Percentiles rank a stretch among this genome's conserved stretches.
phyloP scores from a whole-genome alignment of 192 early-diverging fungal genomes.

The Lobulomyces angularis region DNA sequence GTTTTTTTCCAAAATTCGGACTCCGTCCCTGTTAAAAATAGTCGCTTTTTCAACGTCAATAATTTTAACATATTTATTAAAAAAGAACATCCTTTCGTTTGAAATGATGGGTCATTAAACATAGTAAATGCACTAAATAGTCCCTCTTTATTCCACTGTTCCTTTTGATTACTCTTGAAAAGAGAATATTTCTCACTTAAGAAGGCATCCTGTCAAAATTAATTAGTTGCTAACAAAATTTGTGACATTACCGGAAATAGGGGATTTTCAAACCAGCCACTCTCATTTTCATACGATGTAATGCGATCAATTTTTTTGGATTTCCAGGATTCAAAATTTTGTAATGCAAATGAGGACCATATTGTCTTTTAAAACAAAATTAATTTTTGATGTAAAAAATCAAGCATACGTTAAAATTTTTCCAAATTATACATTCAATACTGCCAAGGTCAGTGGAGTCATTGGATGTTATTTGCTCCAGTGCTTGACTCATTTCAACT shows the following conservation, averaged over 20 bases:
- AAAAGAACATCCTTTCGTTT: constrained; percentile 13
- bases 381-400: not conserved
- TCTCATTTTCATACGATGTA: too few species aligned
- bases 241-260: constrained; percentile 32
- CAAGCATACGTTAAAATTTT: constrained; percentile 15
- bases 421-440: constrained; percentile 32
- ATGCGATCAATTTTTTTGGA: too few species aligned
- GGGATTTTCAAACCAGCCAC: constrained; percentile 33
- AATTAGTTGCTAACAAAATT: too few species aligned
- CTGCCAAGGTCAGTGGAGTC: constrained; percentile 2
- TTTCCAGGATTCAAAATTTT: constrained; percentile 22
- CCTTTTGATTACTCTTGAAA: too few species aligned
- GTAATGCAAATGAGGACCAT: constrained; percentile 21
- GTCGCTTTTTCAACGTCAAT: constrained; percentile 17
- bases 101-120: constrained; percentile 32
- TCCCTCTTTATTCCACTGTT: too few species aligned
- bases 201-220: too few species aligned
- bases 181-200: too few species aligned
- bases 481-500: too few species aligned
- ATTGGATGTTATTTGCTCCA: constrained; percentile 2
- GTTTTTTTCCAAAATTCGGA: constrained; percentile 21
- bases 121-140: constrained; percentile 14
- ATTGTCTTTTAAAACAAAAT: constrained; percentile 4
- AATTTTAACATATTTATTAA: constrained; percentile 20
- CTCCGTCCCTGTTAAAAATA: constrained; percentile 25